phyloP scores from a whole-genome alignment of 106 monocot species.

The Phalaenopsis aphrodite region DNA sequence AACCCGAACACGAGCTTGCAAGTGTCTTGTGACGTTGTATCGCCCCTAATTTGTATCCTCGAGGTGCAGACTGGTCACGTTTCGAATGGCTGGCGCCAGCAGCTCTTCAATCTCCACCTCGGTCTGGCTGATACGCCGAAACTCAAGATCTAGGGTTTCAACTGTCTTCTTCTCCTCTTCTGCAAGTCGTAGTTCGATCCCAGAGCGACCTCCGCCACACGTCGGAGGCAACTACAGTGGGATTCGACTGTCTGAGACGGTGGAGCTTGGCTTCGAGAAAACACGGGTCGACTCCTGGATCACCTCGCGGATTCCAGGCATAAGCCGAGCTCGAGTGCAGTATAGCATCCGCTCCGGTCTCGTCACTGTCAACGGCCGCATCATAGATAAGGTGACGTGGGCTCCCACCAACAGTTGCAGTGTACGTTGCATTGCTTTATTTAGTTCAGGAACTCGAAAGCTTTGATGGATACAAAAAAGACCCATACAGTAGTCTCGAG shows the following conservation, averaged over 20 bases:
- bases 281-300: slow-evolving; percentile 84
- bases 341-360: slow-evolving; percentile 92
- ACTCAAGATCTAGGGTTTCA: slow-evolving; percentile 16
- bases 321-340: slow-evolving; percentile 86
- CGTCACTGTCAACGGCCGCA: slow-evolving; percentile 75
- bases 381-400: slow-evolving; percentile 47
- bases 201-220: not conserved
- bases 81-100: slow-evolving; percentile 10
- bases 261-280: slow-evolving; percentile 34
- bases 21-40: too few relatives aligned
- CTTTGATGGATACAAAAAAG: too few relatives aligned
- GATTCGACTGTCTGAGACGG: slow-evolving; percentile 50
- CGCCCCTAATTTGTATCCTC: too few relatives aligned
- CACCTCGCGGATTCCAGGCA: slow-evolving; percentile 46
- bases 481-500: too few relatives aligned
- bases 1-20: too few relatives aligned
- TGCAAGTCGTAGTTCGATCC: not conserved
- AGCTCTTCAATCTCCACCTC: slow-evolving; percentile 12
- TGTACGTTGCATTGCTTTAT: too few relatives aligned
- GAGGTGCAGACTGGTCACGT: slow-evolving; percentile 7
- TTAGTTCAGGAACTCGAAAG: too few relatives aligned
- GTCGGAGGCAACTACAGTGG: slow-evolving; percentile 44
- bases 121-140: slow-evolving; percentile 20
- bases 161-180: slow-evolving; percentile 10
- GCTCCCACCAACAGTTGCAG: too few relatives aligned